Evolutionary conservation across 345 rosid genomes (phyloP), one percentile per base, ranked within the genome.

Genomic region (Camelina neglecta): DNA sequence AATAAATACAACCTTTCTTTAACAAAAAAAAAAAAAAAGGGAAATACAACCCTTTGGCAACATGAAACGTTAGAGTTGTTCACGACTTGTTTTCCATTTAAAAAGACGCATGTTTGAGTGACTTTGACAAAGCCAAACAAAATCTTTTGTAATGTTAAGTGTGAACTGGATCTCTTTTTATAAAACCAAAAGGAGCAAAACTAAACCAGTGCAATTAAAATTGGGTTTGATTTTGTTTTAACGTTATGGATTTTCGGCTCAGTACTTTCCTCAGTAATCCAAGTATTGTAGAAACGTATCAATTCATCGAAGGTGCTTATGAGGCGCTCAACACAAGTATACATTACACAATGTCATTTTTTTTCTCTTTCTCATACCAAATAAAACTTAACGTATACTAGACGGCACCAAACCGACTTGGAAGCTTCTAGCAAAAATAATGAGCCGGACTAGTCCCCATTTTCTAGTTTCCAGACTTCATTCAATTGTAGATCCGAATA

Each of bases 71-170:
- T 21, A 53, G 47, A 51, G 60, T 50, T 53, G 60, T 56, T 55
- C 58, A 74, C 77, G 77, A 65, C 65, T 65, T 44, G 61, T 29
- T 63, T 54, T 63, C 64, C 44, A 41, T 26, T 12, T 35, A 5
- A 20, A 23, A 41, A n/a, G 44, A 18, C 5, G 15, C 11, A 20
- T 4, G 29, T 26, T 62, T 60, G 11, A 6, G 50, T 54, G 21
- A 49, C 11, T 58, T 50, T 67, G 23, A 51, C n/a, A 24, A 67
- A 36, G 15, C 23, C 48, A 67, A 36, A 12, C 23, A 33, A 35
- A 11, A 49, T 48, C 0, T 48, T 48, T 48, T 48, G 21, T 68
- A 9, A 3, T 38, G 11, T 38, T 3, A 9, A 39, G 42, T 39
- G 42, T 39, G 11, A 39, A 39, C 12, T 3, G 42, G 11, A 9